A percentile compares a stretch with the other conserved stretches of the same genome.
Evolutionary conservation across 805 yeast species (phyloP).

Genomic region (Suhomyces sp.): DNA sequence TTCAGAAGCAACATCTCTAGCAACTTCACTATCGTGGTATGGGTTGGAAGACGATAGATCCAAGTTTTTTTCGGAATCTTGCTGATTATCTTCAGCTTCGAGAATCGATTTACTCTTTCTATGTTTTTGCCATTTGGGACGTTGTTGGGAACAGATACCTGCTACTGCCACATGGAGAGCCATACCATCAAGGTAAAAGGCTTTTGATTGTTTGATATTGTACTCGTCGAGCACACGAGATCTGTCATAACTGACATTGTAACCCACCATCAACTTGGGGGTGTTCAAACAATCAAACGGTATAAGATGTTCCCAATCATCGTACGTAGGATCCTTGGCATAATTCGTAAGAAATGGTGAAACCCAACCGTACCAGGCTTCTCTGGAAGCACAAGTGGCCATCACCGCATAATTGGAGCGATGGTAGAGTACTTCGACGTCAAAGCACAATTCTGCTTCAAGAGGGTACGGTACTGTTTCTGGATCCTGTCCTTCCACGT

Average conservation of each 20-base stretch:
- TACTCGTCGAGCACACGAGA: slow-evolving; percentile 87
- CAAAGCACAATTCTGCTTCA: slow-evolving; percentile 77
- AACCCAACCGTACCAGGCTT: slow-evolving; percentile 94
- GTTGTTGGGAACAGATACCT: slow-evolving; percentile 91
- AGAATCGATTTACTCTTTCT: slow-evolving; percentile 36
- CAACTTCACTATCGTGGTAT: not conserved
- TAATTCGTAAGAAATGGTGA: slow-evolving; percentile 76
- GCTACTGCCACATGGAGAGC: slow-evolving; percentile 85
- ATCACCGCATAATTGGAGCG: slow-evolving; percentile 70
- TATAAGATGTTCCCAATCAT: slow-evolving; percentile 61
- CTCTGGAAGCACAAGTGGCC: slow-evolving; percentile 73
- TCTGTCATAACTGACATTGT: slow-evolving; percentile 87
- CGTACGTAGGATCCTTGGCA: slow-evolving; percentile 29
- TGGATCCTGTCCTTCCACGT: slow-evolving; percentile 56
- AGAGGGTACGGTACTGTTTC: slow-evolving; percentile 62
- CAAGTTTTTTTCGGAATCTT: slow-evolving; percentile 11
- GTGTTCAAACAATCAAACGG: slow-evolving; percentile 58
- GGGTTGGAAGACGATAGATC: slow-evolving; percentile 17
- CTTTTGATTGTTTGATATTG: slow-evolving; percentile 59
- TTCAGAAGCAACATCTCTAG: slow-evolving; percentile 26
- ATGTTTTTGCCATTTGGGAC: slow-evolving; percentile 72
- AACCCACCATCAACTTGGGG: slow-evolving; percentile 76
- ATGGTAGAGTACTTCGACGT: slow-evolving; percentile 84
- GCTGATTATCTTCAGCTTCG: slow-evolving; percentile 18
- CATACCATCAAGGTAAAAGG: slow-evolving; percentile 88